A percentile compares a stretch with the other conserved stretches of the same genome.
phyloP scores from a whole-genome alignment of 371 early-diverging fungal species.

The Thermomucor indicae-seudaticae region DNA sequence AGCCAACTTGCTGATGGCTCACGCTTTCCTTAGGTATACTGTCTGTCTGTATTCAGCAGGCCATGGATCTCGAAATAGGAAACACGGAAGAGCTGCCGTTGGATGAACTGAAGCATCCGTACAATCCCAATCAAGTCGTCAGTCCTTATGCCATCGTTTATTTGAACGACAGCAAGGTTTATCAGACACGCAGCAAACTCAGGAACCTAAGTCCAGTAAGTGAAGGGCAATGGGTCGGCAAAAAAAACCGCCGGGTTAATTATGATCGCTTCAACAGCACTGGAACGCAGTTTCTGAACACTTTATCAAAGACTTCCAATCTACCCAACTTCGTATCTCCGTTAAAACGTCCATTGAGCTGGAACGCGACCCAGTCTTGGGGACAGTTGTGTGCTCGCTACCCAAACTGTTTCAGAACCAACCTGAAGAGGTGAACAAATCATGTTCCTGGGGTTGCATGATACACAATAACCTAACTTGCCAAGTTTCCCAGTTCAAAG shows the following conservation, averaged over 20 bases:
- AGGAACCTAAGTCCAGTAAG: conserved; percentile 37
- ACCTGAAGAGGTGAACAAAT: not conserved
- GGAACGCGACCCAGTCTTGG: conserved; percentile 36
- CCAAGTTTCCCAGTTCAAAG: conserved; percentile 17
- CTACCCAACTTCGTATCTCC: conserved; percentile 20
- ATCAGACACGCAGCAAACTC: conserved; percentile 25
- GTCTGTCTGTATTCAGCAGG: conserved; percentile 29
- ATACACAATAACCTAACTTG: not conserved
- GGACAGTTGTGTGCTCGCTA: conserved; percentile 16
- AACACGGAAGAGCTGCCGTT: conserved; percentile 21
- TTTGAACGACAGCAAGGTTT: conserved; percentile 38
- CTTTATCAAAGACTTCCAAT: conserved; percentile 22
- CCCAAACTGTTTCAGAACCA: conserved; percentile 20
- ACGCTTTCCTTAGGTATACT: conserved; percentile 14
- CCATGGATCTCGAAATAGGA: conserved; percentile 35
- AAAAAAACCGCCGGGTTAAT: no score
- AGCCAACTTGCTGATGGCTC: not conserved
- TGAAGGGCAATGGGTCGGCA: no score
- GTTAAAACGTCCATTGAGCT: conserved; percentile 30
- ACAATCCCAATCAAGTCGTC: conserved; percentile 27
- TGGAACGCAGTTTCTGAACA: conserved; percentile 41
- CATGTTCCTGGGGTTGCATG: no score
- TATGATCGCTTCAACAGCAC: conserved; percentile 13
- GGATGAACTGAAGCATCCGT: conserved; percentile 36
- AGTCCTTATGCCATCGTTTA: conserved; percentile 39